A percentile compares a stretch with the other conserved stretches of the same genome.
Conservation (phyloP, 805 yeast species). For the Diddensiella caesifluorescens region DNA sequence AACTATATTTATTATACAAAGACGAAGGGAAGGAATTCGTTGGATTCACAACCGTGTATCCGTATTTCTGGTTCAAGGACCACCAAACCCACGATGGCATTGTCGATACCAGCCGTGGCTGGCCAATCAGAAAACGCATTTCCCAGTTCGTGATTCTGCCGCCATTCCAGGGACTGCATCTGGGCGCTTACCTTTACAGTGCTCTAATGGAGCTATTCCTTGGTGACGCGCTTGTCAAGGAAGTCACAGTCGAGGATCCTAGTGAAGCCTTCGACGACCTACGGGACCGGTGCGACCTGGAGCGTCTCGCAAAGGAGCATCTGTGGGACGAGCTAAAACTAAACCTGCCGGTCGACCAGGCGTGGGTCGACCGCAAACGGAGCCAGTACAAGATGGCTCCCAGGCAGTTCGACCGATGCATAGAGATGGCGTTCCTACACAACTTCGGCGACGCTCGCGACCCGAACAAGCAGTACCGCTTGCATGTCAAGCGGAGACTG, state of each 20-base stretch:
- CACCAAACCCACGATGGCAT: conserved; percentile 43
- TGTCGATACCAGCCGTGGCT: conserved; percentile 18
- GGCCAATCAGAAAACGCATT: conserved; percentile 57
- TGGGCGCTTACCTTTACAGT: conserved; percentile 62
- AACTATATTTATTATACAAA: conserved; percentile 52
- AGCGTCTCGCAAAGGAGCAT: conserved; percentile 36
- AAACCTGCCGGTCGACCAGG: conserved; percentile 27
- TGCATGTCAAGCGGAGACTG: conserved; percentile 68
- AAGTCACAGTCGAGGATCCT: conserved; percentile 91
- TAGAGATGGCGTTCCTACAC: conserved; percentile 67
- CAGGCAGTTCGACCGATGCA: conserved; percentile 69
- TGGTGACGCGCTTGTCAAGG: conserved; percentile 47
- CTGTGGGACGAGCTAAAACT: conserved; percentile 12
- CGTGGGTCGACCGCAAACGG: conserved; percentile 41
- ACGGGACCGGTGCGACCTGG: conserved; percentile 75
- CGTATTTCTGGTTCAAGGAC: conserved; percentile 72
- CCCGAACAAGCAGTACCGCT: conserved; percentile 37
- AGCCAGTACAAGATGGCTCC: conserved; percentile 54
- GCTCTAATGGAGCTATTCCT: conserved; percentile 53
- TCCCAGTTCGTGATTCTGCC: conserved; percentile 86
- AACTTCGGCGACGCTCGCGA: conserved; percentile 62
- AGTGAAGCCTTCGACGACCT: conserved; percentile 87
- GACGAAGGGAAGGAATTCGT: conserved; percentile 39
- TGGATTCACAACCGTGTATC: conserved; percentile 81
- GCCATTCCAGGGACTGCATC: conserved; percentile 65